These are phyloP conservation scores for Colletotrichum chrysophilum DNA, from an alignment of 2,329 filamentous ascomycete genomes.

Conservation along the genomic window DNA sequence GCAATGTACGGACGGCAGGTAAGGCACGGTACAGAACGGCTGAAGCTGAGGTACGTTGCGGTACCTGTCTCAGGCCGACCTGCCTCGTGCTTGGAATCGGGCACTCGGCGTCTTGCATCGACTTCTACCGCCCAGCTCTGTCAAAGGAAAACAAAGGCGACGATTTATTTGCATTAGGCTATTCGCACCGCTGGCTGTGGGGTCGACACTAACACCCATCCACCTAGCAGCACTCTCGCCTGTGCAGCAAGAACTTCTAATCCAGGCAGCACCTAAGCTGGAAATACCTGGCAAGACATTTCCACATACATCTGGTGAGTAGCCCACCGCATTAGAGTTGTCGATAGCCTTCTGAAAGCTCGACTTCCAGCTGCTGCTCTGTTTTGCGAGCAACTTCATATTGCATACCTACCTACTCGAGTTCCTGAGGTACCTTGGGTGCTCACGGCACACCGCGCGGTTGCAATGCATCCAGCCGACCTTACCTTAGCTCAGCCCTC, in stretches of 20 bases:
- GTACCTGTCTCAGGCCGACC: background rate
- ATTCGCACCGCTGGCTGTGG: background rate
- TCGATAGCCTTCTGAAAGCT: background rate
- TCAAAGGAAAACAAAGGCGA: background rate
- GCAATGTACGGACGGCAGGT: background rate
- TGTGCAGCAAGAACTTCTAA: background rate
- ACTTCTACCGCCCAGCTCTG: background rate
- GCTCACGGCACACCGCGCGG: background rate
- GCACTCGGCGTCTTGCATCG: background rate
- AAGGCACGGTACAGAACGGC: background rate
- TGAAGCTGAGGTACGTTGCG: background rate
- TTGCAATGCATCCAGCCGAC: constrained; percentile 6
- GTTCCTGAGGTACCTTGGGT: background rate
- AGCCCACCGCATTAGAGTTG: background rate
- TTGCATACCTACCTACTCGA: background rate
- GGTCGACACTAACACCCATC: background rate
- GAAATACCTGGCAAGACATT: background rate
- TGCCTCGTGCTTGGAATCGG: background rate
- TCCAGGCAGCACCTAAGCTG: background rate
- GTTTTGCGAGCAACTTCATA: background rate
- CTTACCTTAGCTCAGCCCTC: constrained; percentile 3
- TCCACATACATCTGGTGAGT: background rate
- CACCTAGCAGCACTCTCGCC: background rate
- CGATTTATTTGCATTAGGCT: background rate
- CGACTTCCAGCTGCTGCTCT: background rate